phyloP scores from a whole-genome alignment of 1,284 basidiomycete species.

The Grifola frondosa region DNA sequence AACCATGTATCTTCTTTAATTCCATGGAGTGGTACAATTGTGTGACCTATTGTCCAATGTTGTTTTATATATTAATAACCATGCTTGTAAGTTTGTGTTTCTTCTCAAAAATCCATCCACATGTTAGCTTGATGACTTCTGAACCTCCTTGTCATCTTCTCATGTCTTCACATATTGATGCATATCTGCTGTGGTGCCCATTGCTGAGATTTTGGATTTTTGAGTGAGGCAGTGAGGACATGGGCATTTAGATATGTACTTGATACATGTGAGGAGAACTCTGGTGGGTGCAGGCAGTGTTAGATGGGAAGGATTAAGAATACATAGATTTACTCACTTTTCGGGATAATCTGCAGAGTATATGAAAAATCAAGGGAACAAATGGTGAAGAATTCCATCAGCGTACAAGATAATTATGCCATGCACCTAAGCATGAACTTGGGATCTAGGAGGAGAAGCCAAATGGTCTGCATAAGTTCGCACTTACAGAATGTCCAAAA shows the following conservation, averaged over 20 bases:
- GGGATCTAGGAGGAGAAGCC: slow-evolving; percentile 23
- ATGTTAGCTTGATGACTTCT: slow-evolving; percentile 3
- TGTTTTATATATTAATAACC: too few species aligned
- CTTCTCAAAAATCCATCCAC: slow-evolving; percentile 14
- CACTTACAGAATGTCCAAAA: slow-evolving; percentile 21
- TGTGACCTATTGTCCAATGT: too few species aligned
- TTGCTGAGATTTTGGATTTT: slow-evolving; percentile 1
- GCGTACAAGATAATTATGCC: slow-evolving; percentile 26
- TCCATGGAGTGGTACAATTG: too few species aligned
- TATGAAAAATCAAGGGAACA: slow-evolving; percentile 20
- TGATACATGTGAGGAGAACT: slow-evolving; percentile 12
- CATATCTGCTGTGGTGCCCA: slow-evolving; percentile 8
- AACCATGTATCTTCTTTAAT: too few species aligned
- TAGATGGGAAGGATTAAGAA: not conserved
- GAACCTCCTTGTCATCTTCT: slow-evolving; percentile 2
- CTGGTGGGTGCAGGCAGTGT: slow-evolving; percentile 1
- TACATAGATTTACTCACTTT: slow-evolving; percentile 12
- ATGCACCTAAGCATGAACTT: slow-evolving; percentile 26
- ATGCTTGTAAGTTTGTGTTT: too few species aligned
- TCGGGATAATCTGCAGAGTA: slow-evolving; percentile 35
- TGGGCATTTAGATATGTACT: slow-evolving; percentile 10
- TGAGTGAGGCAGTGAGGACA: slow-evolving; percentile 13
- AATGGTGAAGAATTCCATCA: slow-evolving; percentile 14
- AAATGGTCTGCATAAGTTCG: slow-evolving; percentile 29
- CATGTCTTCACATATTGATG: slow-evolving; percentile 2